These are phyloP conservation scores for Pleodorina starrii DNA, from an alignment of 139 green algal species.

Conservation along the genomic window DNA sequence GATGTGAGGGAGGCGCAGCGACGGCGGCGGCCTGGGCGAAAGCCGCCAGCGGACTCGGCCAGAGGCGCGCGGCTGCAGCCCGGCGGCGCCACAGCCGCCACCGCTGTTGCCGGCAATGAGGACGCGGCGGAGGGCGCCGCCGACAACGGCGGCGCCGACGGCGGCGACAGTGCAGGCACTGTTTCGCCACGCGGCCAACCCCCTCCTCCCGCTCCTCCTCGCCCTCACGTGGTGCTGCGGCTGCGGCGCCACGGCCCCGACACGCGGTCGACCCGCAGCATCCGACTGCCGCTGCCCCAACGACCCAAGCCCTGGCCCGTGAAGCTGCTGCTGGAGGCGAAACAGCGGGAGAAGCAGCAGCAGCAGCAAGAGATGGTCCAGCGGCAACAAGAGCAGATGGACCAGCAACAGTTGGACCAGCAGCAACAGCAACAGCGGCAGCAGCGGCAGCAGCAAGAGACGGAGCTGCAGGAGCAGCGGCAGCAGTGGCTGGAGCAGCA, in stretches of 20 bases:
- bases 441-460: not conserved
- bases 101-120: no score
- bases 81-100: no score
- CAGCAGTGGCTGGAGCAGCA: not conserved
- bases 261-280: not conserved
- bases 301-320: conserved; percentile 26
- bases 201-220: no score
- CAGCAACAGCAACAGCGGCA: not conserved
- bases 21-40: no score
- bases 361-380: not conserved
- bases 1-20: no score
- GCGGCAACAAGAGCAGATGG: not conserved
- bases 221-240: not conserved
- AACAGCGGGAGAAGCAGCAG: not conserved
- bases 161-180: no score
- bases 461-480: not conserved
- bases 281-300: conserved; percentile 10
- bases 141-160: no score
- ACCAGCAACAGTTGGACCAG: not conserved
- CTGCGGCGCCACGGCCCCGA: not conserved
- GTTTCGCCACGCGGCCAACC: no score
- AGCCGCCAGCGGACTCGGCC: no score
- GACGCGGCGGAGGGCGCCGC: no score
- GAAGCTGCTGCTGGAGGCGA: not conserved
- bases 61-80: no score